phyloP scores from a whole-genome alignment of 768 basidiomycete genomes.

The Pulveroboletus sp. region DNA sequence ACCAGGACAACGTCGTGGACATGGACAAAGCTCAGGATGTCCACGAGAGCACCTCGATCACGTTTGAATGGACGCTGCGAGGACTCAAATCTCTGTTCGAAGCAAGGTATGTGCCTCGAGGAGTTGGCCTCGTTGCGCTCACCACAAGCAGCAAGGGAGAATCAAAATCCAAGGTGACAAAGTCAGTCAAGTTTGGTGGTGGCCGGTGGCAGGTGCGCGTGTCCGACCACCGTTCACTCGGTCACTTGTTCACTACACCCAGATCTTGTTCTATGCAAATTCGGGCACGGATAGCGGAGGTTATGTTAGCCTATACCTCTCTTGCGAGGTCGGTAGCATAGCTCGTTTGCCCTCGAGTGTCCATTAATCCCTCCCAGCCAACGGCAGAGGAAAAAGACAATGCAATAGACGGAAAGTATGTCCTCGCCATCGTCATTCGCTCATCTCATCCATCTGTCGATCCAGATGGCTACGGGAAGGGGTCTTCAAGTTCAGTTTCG shows the following conservation, averaged over 20 bases:
- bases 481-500: conserved; percentile 82
- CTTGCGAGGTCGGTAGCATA: conserved; percentile 65
- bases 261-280: conserved; percentile 86
- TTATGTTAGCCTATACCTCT: conserved; percentile 75
- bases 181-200: conserved; percentile 73
- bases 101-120: conserved; percentile 41
- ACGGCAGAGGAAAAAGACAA: conserved; percentile 72
- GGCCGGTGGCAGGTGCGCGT: conserved; percentile 65
- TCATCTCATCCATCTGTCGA: background rate
- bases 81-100: conserved; percentile 76
- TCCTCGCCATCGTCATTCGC: background rate
- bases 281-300: conserved; percentile 62
- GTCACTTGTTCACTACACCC: background rate
- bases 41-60: conserved; percentile 54
- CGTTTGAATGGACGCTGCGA: conserved; percentile 77
- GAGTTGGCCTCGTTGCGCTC: background rate
- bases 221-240: background rate
- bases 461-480: conserved; percentile 82
- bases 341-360: background rate
- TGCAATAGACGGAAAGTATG: conserved; percentile 58
- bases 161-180: conserved; percentile 71
- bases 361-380: conserved; percentile 46
- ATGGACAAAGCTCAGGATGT: conserved; percentile 37
- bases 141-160: conserved; percentile 56
- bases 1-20: background rate